phyloP scores from a whole-genome alignment of 306 rosid species.

The Trifolium fragiferum region DNA sequence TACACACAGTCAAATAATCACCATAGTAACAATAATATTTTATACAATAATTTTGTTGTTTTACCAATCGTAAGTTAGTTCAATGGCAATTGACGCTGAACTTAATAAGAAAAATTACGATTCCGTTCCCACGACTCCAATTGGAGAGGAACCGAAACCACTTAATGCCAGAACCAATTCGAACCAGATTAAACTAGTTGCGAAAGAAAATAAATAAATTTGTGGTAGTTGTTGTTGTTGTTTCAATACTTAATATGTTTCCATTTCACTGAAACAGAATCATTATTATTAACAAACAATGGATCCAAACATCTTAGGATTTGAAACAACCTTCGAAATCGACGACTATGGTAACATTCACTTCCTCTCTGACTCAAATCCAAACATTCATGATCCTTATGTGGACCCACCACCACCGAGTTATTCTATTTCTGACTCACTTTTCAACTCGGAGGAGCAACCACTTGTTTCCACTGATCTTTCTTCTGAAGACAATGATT shows the following conservation, averaged over 20 bases:
- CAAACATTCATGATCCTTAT: neutral
- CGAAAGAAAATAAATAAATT: no score
- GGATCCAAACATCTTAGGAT: slow-evolving; percentile 49
- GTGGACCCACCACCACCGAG: slow-evolving; percentile 21
- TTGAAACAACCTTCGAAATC: neutral
- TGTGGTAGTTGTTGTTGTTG: neutral
- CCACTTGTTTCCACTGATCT: slow-evolving; percentile 33
- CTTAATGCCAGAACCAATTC: no score
- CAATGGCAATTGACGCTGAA: no score
- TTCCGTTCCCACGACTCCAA: no score
- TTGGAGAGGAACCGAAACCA: no score
- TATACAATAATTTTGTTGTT: no score
- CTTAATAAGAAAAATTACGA: no score
- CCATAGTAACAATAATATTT: neutral
- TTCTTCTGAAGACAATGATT: slow-evolving; percentile 45
- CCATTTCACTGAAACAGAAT: neutral
- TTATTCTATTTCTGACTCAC: neutral
- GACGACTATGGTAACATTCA: neutral
- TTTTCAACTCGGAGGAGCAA: neutral
- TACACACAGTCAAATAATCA: neutral
- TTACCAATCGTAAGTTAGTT: no score
- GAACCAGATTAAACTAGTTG: no score
- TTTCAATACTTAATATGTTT: neutral
- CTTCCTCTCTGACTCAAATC: neutral
- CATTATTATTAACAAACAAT: neutral